Evolutionary conservation across 179 eudicot species (phyloP).

Genomic region (Silene noctiflora): DNA sequence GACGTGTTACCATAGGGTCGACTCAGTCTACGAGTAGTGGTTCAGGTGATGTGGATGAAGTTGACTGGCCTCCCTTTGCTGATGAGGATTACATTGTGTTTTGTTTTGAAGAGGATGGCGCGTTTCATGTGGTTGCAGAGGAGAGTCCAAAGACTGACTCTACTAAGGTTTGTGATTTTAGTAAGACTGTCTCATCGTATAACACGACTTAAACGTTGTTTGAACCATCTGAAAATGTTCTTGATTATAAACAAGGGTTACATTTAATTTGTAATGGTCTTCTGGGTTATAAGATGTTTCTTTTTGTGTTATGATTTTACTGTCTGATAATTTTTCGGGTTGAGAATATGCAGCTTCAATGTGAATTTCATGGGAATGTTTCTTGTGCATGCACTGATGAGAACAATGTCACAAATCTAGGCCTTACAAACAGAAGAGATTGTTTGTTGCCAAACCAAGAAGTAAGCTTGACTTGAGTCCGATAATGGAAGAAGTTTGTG

Average conservation of each 20-base stretch:
- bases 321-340: background rate
- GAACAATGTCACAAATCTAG: slow-evolving; percentile 18
- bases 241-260: no score
- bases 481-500: background rate
- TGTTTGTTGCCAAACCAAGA: slow-evolving; percentile 30
- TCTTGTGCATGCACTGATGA: slow-evolving; percentile 28
- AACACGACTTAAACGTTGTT: background rate
- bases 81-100: slow-evolving; percentile 77
- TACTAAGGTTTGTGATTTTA: slow-evolving; percentile 32
- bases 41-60: slow-evolving; percentile 36
- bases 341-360: slow-evolving; percentile 24
- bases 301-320: background rate
- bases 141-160: slow-evolving; percentile 30
- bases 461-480: slow-evolving; percentile 9
- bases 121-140: slow-evolving; percentile 47
- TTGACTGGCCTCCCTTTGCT: slow-evolving; percentile 46
- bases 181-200: background rate
- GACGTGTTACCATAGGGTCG: slow-evolving; percentile 42
- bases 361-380: slow-evolving; percentile 30
- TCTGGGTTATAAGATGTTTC: no score
- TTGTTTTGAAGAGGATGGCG: slow-evolving; percentile 67
- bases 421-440: slow-evolving; percentile 28
- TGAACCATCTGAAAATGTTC: background rate
- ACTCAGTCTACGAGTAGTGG: slow-evolving; percentile 28
- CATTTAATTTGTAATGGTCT: no score